Evolutionary conservation across 257 asterid genomes (phyloP).

Genomic region (Cinchona pubescens): DNA sequence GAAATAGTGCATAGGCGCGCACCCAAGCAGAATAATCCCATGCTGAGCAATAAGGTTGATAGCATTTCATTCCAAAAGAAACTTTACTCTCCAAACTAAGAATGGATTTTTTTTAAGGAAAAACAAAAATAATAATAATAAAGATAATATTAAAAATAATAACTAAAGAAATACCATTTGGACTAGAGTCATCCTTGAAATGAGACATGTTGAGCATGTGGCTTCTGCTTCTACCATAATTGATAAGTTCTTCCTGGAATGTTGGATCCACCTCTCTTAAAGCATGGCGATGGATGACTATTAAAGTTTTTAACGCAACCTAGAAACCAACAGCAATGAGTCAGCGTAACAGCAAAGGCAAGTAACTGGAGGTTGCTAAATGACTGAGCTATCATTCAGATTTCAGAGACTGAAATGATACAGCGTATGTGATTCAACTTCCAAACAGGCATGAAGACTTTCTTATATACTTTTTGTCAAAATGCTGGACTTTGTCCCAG

Average conservation of each 20-base stretch:
- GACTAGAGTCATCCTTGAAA: slow-evolving; percentile 97
- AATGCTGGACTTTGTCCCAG: not conserved
- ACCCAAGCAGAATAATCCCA: slow-evolving; percentile 99
- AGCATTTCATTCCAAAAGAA: slow-evolving; percentile 15
- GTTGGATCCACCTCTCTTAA: slow-evolving; percentile 93
- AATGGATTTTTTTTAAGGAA: slow-evolving; percentile 2
- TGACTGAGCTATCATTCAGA: not conserved
- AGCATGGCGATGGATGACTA: slow-evolving; percentile 97
- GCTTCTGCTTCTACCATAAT: slow-evolving; percentile 76
- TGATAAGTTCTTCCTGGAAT: slow-evolving; percentile 87
- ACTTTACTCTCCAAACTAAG: slow-evolving; percentile 8
- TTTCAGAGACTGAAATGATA: not conserved
- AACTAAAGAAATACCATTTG: slow-evolving; percentile 79
- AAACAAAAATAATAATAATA: no score
- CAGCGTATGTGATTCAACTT: not conserved
- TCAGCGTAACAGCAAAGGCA: not conserved
- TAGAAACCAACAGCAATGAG: slow-evolving; percentile 19
- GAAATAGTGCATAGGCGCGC: slow-evolving; percentile 74
- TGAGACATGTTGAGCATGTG: slow-evolving; percentile 90
- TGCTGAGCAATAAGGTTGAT: slow-evolving; percentile 47
- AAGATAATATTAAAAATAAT: no score
- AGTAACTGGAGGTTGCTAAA: not conserved
- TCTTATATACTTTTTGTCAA: not conserved
- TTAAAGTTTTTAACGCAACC: slow-evolving; percentile 95
- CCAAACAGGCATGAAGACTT: not conserved